Conservation (phyloP, 768 basidiomycete genomes). For the Melanogaster broomeanus region DNA sequence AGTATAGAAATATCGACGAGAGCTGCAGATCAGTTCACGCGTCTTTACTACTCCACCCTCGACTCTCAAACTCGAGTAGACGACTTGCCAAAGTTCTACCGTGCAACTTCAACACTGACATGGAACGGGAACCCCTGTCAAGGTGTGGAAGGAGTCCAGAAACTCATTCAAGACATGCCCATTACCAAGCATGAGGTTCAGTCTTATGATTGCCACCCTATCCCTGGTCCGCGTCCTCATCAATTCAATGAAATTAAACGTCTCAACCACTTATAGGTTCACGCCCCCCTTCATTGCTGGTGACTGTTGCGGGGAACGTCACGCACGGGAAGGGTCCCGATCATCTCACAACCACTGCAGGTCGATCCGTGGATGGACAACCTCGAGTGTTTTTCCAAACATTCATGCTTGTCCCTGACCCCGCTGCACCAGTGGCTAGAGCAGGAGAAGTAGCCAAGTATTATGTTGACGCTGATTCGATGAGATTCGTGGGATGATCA, state of each 20-base stretch:
- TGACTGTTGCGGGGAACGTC: slow-evolving; percentile 81
- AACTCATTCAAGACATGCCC: slow-evolving; percentile 73
- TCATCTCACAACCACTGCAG: slow-evolving; percentile 52
- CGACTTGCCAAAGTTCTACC: slow-evolving; percentile 82
- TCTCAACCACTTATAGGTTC: slow-evolving; percentile 49
- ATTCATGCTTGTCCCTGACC: slow-evolving; percentile 81
- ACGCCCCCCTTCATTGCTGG: slow-evolving; percentile 74
- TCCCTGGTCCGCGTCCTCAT: slow-evolving; percentile 58
- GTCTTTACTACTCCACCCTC: slow-evolving; percentile 80
- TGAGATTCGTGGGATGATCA: slow-evolving; percentile 77
- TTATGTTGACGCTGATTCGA: slow-evolving; percentile 74
- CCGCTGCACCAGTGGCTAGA: slow-evolving; percentile 60
- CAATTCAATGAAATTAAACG: slow-evolving; percentile 2
- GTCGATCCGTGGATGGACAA: slow-evolving; percentile 67
- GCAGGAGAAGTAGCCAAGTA: slow-evolving; percentile 80
- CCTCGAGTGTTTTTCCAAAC: slow-evolving; percentile 87
- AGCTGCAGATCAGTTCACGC: slow-evolving; percentile 81
- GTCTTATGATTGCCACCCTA: slow-evolving; percentile 89
- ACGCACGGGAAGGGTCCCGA: slow-evolving; percentile 63
- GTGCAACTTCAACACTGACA: slow-evolving; percentile 69
- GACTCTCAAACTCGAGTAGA: slow-evolving; percentile 76
- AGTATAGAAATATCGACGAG: slow-evolving; percentile 86
- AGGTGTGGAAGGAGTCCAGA: slow-evolving; percentile 66
- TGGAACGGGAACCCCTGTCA: slow-evolving; percentile 87
- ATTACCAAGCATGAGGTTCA: slow-evolving; percentile 82